These are phyloP conservation scores for Aurantiochytrium sp. DNA, from an alignment of 108 stramenopile species.

Conservation along the genomic window DNA sequence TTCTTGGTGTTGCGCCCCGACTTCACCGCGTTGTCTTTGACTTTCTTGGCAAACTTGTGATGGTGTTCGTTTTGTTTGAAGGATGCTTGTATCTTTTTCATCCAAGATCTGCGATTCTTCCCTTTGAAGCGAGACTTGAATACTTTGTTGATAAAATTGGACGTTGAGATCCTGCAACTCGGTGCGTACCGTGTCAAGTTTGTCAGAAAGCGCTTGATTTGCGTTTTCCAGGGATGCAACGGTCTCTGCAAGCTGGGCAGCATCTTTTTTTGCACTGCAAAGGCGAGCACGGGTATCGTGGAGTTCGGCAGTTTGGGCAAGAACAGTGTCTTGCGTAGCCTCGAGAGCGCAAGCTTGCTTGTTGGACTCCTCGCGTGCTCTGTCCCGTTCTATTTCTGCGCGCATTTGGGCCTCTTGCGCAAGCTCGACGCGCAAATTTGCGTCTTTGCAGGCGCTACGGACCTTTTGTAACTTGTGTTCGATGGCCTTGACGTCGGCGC, in stretches of 20 bases:
- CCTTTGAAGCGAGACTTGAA: background rate
- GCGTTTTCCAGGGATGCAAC: background rate
- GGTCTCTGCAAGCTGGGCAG: background rate
- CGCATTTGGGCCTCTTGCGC: too few relatives aligned
- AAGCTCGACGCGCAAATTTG: background rate
- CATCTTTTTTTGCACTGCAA: background rate
- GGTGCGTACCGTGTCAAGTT: background rate
- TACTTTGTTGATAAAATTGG: background rate
- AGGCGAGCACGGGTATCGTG: background rate
- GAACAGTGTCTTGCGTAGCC: background rate
- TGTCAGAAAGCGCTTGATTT: background rate
- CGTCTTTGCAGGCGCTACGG: background rate
- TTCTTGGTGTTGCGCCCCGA: too few relatives aligned
- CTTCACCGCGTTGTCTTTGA: too few relatives aligned
- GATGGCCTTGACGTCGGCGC: background rate
- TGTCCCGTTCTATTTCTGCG: background rate
- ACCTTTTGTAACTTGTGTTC: background rate
- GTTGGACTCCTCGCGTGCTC: background rate
- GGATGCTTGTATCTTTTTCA: background rate
- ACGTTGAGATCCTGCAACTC: background rate
- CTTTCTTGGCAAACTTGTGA: background rate
- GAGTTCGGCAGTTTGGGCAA: background rate
- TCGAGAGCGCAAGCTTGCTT: background rate
- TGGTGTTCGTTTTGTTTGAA: background rate
- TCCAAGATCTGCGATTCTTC: background rate